A percentile compares a stretch with the other conserved stretches of the same genome.
phyloP scores from a whole-genome alignment of 2,329 filamentous ascomycete species.

The Aspergillus arachidicola region DNA sequence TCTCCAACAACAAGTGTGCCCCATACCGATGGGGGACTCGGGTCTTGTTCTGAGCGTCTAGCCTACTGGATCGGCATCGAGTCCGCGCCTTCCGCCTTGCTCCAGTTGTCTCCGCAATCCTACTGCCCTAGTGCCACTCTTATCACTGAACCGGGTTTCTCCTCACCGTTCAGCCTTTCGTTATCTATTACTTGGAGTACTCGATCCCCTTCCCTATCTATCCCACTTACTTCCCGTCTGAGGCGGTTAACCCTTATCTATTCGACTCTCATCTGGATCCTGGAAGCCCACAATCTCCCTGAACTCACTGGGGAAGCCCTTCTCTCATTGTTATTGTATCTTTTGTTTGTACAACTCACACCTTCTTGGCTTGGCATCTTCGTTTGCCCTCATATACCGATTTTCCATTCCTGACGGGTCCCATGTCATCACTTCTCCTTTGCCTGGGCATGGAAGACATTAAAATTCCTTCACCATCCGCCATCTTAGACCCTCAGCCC shows the following conservation, averaged over 20 bases:
- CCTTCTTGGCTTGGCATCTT: background rate
- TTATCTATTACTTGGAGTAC: conserved; percentile 23
- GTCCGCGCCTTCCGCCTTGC: conserved; percentile 24
- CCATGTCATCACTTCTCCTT: conserved; percentile 18
- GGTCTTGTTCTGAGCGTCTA: conserved; percentile 18
- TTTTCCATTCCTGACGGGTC: conserved; percentile 1
- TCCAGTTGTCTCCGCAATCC: conserved; percentile 28
- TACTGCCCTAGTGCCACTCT: conserved; percentile 22
- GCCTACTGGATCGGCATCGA: conserved; percentile 21
- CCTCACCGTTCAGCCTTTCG: conserved; percentile 22
- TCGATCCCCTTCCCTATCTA: conserved; percentile 17
- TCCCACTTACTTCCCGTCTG: conserved; percentile 9
- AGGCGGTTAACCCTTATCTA: conserved; percentile 21
- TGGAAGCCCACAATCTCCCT: background rate
- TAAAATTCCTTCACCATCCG: conserved; percentile 62
- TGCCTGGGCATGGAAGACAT: conserved; percentile 57
- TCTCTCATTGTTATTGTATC: background rate
- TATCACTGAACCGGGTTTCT: conserved; percentile 26
- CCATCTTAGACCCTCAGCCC: conserved; percentile 48
- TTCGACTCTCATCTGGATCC: background rate
- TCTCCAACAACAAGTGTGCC: background rate
- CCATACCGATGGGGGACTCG: conserved; percentile 12
- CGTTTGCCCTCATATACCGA: background rate
- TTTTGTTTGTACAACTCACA: conserved; percentile 5
- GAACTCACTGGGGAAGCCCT: background rate